phyloP scores from a whole-genome alignment of 2,329 filamentous ascomycete genomes.

The Sporothrix brasiliensis region DNA sequence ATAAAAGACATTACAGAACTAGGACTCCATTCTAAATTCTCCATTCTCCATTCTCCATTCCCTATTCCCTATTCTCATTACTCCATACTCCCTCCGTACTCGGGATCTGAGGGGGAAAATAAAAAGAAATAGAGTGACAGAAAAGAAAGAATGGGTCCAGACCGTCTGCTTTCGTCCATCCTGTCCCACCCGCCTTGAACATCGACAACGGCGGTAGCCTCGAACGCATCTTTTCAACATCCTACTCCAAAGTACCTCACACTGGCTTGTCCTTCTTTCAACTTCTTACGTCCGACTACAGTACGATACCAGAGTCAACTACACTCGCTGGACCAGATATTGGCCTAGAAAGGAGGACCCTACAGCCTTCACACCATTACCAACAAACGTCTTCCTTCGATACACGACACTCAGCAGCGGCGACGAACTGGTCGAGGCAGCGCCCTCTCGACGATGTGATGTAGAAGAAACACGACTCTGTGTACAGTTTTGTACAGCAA shows the following conservation, averaged over 20 bases:
- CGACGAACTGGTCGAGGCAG: background rate
- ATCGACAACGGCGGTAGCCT: background rate
- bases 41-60: background rate
- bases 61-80: background rate
- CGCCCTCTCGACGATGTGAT: background rate
- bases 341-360: no score
- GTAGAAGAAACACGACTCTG: background rate
- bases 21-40: background rate
- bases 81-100: background rate
- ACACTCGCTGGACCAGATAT: no score
- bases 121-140: background rate
- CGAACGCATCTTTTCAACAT: constrained; percentile 8
- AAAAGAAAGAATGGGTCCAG: constrained; percentile 1
- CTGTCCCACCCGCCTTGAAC: background rate
- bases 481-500: background rate
- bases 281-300: background rate
- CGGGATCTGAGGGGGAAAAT: background rate
- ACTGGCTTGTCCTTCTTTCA: background rate
- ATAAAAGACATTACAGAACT: background rate
- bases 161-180: background rate
- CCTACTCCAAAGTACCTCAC: background rate
- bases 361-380: no score
- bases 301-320: no score
- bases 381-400: no score
- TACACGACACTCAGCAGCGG: background rate